phyloP scores from a whole-genome alignment of 768 basidiomycete genomes.

The Leccinum fibrillosum region DNA sequence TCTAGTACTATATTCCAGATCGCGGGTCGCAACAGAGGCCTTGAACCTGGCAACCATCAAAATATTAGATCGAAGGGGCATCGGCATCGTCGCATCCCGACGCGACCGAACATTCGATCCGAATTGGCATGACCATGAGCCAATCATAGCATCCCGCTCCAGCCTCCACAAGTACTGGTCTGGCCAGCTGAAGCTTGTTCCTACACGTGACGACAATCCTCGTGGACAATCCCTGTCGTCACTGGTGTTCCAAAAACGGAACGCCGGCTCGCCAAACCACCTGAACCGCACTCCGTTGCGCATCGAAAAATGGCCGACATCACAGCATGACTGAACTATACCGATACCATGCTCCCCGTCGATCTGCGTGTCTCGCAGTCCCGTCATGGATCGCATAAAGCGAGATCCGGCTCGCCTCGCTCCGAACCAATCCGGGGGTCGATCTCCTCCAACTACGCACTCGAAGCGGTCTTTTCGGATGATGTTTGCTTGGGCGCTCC shows the following conservation, averaged over 20 bases:
- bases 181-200: background rate
- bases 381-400: slow-evolving; percentile 8
- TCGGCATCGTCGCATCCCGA: background rate
- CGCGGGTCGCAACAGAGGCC: background rate
- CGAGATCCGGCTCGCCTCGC: slow-evolving; percentile 18
- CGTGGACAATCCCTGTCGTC: background rate
- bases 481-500: slow-evolving; percentile 10
- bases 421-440: slow-evolving; percentile 19
- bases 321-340: background rate
- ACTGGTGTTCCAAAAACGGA: background rate
- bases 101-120: background rate
- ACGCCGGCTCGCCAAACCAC: background rate
- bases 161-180: background rate
- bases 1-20: background rate
- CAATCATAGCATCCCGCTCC: background rate
- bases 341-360: background rate
- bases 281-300: background rate
- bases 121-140: background rate
- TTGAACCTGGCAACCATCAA: background rate
- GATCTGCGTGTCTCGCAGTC: background rate
- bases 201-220: background rate
- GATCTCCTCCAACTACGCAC: slow-evolving; percentile 23
- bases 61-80: background rate
- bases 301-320: background rate
- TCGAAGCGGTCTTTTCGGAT: slow-evolving; percentile 19